Evolutionary conservation across 805 yeast species (phyloP), one percentile per base, ranked within the genome.

Genomic region (Millerago galiae): DNA sequence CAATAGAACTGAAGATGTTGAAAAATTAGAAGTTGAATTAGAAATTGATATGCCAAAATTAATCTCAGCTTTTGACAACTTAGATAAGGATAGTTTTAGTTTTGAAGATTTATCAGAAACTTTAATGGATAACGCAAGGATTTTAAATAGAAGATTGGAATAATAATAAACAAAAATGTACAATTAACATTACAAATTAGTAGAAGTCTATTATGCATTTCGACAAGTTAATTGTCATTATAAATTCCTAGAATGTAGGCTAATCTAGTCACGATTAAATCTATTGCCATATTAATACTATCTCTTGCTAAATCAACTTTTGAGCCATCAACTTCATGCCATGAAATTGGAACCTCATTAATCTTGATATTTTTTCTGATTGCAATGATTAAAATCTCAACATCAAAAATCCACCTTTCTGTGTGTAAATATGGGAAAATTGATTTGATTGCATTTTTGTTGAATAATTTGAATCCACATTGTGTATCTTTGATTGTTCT

Each of bases 371-470:
- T 53, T 59, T 87, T 87, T 48, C 85, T 70, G 51, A 78, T 75
- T 1, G 90, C 96, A 45, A 93, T 67, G 41, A 93, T 75, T 51
- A 93, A 69, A 13, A 91, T 77, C 66, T 93, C 99, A 27, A 93
- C 97, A 59, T 93, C 99, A 63, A 93, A 93, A 30, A 93, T 93
- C 99, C 99, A 93, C 40, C 98, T 81, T 63, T 93, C 99, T 10
- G 95, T 91, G 61, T 91, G 97, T 84, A 93, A 76, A 51, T 75
- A 80, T 2, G 97, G 96, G 62, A 89, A 88, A 34, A 93, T 85
- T 41, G 55, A 55, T 14, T 54, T 56, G 18, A 81, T 74, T 0
- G 96, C 83, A 8, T 71, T 66, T 46, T 79, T 75, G 52, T 91
- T 86, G 63, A 91, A 93, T 62, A 93, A 66, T 63, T 93, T 93